Percentiles rank a stretch among this genome's conserved stretches.
phyloP scores from a whole-genome alignment of 2,329 filamentous ascomycete species.

The Pochonia chlamydosporia region DNA sequence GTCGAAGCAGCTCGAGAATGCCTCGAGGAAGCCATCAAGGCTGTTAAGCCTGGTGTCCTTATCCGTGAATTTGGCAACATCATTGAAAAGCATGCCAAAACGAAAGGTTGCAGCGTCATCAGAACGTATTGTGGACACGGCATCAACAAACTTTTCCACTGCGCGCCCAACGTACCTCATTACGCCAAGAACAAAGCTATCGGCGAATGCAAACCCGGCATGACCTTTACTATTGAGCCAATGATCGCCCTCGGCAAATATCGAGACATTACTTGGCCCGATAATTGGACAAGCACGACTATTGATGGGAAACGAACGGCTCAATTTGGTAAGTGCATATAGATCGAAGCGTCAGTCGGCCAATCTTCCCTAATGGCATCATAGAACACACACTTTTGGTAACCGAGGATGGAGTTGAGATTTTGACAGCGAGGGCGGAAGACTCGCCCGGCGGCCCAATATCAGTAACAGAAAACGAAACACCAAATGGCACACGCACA shows the following conservation, averaged over 20 bases:
- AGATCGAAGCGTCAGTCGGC: neutral
- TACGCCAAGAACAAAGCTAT: slow-evolving; percentile 99
- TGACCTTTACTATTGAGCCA: slow-evolving; percentile 98
- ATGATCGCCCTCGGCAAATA: slow-evolving; percentile 95
- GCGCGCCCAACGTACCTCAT: slow-evolving; percentile 88
- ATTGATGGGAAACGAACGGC: slow-evolving; percentile 84
- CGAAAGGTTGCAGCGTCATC: slow-evolving; percentile 79
- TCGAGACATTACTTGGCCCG: slow-evolving; percentile 92
- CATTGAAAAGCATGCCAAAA: slow-evolving; percentile 93
- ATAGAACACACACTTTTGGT: slow-evolving; percentile 77
- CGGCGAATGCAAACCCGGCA: slow-evolving; percentile 86
- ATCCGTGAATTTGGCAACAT: slow-evolving; percentile 91
- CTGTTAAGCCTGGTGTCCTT: slow-evolving; percentile 87
- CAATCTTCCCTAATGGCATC: neutral
- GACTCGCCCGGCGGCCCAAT: slow-evolving; percentile 72
- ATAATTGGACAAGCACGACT: slow-evolving; percentile 97
- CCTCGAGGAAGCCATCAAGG: slow-evolving; percentile 81
- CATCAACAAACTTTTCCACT: slow-evolving; percentile 90
- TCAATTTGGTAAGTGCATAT: slow-evolving; percentile 68
- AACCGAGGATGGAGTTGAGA: slow-evolving; percentile 75
- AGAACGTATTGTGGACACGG: slow-evolving; percentile 96
- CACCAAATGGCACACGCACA: slow-evolving; percentile 9
- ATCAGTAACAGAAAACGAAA: slow-evolving; percentile 41
- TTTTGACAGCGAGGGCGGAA: slow-evolving; percentile 67
- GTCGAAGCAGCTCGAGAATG: slow-evolving; percentile 88